A percentile compares a stretch with the other conserved stretches of the same genome.
Evolutionary conservation across 495 filamentous ascomycete species (phyloP).

Genomic region (Trypethelium eluteriae): DNA sequence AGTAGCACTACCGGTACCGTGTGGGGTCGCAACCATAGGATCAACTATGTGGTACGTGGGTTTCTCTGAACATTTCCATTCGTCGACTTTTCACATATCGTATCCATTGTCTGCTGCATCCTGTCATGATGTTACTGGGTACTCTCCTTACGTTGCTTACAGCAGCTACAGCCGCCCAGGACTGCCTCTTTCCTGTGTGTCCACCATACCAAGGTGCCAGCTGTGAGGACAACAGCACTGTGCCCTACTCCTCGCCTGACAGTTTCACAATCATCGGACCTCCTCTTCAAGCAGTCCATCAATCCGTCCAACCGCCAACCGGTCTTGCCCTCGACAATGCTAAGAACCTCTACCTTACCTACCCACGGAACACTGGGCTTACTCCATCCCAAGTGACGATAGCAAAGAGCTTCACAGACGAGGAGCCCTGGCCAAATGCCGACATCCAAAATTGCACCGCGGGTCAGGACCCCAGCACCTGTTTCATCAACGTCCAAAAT

Average conservation of each 20-base stretch:
- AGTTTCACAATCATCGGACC: conserved; percentile 27
- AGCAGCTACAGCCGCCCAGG: neutral
- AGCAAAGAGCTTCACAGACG: conserved; percentile 22
- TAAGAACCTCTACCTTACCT: conserved; percentile 28
- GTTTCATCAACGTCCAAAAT: conserved; percentile 33
- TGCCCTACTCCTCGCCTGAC: conserved; percentile 10
- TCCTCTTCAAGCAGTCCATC: conserved; percentile 28
- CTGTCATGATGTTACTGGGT: neutral
- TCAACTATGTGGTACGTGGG: too few relatives aligned
- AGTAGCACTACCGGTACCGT: too few relatives aligned
- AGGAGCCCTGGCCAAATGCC: conserved; percentile 29
- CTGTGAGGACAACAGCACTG: neutral
- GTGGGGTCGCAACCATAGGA: too few relatives aligned
- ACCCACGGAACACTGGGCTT: conserved; percentile 25
- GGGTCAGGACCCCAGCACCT: conserved; percentile 27
- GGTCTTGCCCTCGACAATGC: conserved; percentile 28
- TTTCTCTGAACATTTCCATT: too few relatives aligned
- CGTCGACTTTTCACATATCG: too few relatives aligned
- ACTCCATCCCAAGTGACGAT: conserved; percentile 28
- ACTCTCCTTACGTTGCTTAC: neutral
- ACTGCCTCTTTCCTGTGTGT: neutral
- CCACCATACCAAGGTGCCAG: neutral
- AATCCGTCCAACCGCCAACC: conserved; percentile 23
- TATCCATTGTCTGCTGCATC: neutral
- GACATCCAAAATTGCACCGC: conserved; percentile 29